phyloP scores from a whole-genome alignment of 257 asterid species.

The Thymus quinquecostatus region DNA sequence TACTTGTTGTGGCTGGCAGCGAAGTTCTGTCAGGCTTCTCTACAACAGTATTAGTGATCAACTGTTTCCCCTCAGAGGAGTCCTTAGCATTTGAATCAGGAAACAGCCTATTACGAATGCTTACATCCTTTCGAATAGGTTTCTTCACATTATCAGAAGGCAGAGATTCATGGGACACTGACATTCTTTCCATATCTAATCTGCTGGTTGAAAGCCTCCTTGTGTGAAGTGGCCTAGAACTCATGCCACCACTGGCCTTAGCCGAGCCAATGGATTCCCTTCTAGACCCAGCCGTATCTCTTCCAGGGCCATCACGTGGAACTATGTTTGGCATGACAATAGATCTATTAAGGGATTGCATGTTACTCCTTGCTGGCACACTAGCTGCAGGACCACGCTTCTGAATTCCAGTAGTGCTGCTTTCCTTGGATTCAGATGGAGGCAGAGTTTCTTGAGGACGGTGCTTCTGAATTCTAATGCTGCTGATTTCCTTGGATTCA shows the following conservation, averaged over 20 bases:
- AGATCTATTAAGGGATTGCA: slow-evolving; percentile 53
- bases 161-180: slow-evolving; percentile 53
- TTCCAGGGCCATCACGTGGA: slow-evolving; percentile 72
- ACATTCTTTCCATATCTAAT: slow-evolving; percentile 63
- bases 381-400: slow-evolving; percentile 56
- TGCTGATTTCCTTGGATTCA: slow-evolving; percentile 51
- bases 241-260: slow-evolving; percentile 46
- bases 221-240: slow-evolving; percentile 53
- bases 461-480: slow-evolving; percentile 55
- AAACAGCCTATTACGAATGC: slow-evolving; percentile 44
- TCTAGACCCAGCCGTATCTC: slow-evolving; percentile 55
- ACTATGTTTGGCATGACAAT: slow-evolving; percentile 62
- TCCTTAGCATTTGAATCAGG: slow-evolving; percentile 61
- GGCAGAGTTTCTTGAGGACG: slow-evolving; percentile 43
- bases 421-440: slow-evolving; percentile 58
- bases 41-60: slow-evolving; percentile 43
- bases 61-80: slow-evolving; percentile 54
- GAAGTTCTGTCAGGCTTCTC: slow-evolving; percentile 58
- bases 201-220: slow-evolving; percentile 60
- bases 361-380: slow-evolving; percentile 50
- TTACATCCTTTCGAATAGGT: slow-evolving; percentile 49
- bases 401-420: slow-evolving; percentile 49
- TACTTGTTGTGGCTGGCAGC: slow-evolving; percentile 45
- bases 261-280: slow-evolving; percentile 58
- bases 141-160: slow-evolving; percentile 37